phyloP scores from a whole-genome alignment of 2,329 filamentous ascomycete species.

The Aspergillus puulaauensis region DNA sequence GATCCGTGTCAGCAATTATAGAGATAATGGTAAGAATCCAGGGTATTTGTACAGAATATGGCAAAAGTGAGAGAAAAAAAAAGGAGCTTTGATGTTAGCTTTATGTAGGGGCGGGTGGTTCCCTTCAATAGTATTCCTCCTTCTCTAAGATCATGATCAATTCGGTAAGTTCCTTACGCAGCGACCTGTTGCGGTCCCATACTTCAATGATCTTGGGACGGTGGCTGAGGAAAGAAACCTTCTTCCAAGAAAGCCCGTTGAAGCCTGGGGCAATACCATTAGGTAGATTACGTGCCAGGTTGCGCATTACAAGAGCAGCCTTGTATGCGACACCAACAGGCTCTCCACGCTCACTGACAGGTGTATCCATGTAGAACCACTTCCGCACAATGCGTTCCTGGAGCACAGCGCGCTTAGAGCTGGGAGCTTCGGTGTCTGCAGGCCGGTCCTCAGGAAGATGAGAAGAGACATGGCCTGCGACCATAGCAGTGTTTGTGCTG shows the following conservation, averaged over 20 bases:
- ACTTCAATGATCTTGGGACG: constrained; percentile 38
- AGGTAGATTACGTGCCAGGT: constrained; percentile 45
- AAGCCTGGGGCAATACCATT: constrained; percentile 29
- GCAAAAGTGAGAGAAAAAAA: neutral
- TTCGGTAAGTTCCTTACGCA: constrained; percentile 44
- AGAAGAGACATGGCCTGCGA: constrained; percentile 42
- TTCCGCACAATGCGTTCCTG: constrained; percentile 41
- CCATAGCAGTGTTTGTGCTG: constrained; percentile 35
- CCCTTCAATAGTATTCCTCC: constrained; percentile 34
- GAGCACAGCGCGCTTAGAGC: constrained; percentile 36
- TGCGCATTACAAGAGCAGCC: constrained; percentile 47
- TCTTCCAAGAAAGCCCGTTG: constrained; percentile 38
- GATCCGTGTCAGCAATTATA: constrained; percentile 9
- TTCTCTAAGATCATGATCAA: constrained; percentile 44
- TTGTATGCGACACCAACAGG: constrained; percentile 49
- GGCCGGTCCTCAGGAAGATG: constrained; percentile 39
- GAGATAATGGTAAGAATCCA: constrained; percentile 12
- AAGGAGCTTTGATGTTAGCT: neutral
- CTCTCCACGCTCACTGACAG: constrained; percentile 42
- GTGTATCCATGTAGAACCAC: constrained; percentile 43
- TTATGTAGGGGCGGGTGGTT: neutral
- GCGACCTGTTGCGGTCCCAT: constrained; percentile 41
- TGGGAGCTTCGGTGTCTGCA: constrained; percentile 33
- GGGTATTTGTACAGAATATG: constrained; percentile 21
- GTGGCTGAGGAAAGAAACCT: constrained; percentile 40